Base-by-base conservation (phyloP, 2,329 filamentous ascomycete genomes). In the Clarireedia paspali region DNA sequence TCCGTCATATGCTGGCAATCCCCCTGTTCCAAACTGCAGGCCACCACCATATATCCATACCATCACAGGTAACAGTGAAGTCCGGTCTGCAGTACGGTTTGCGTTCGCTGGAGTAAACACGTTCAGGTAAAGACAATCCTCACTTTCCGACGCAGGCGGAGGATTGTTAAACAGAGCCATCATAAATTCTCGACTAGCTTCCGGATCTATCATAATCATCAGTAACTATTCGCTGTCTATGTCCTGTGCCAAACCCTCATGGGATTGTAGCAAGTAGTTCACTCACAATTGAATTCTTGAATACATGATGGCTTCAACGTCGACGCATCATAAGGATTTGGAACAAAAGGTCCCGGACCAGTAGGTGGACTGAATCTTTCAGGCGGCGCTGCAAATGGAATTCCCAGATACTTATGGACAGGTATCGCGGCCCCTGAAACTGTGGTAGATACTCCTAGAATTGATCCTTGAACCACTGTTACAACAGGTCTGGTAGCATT, bases 331-430 rank as follows among this genome's bases (percentile, higher is more conserved):
- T 55, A 55, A 2, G 47, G 27, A 20, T 44, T 55, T 15, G 20
- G 26, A 5, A 12, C 17, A 23, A 55, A 55, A 4, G 12, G 20
- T 20, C 12, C 26, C 7, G 47, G 9, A 15, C 4, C 10, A 5
- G 42, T 26, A 0, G 89, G 89, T 6, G 86, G 84, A 66, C 80
- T 84, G 39, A 94, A 77, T 12, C 89, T 82, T 0, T 80, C 76
- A 0, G 88, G 88, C 1, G 87, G 78, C 59, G 88, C 74, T 2
- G 88, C 87, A 65, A 84, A 94, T 2, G 88, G 88, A 55, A 94
- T 89, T 23, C 84, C 87, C 42, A 60, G 61, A 72, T 88, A 91
- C 27, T 75, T 80, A 56, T 20, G 24, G 12, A 55, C 47, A 55
- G 47, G 39, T 6, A 23, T 27, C 14, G 39, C 23, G 20, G 44